Conservation (phyloP, 371 early-diverging fungal genomes). For the Mortierella sp. region DNA sequence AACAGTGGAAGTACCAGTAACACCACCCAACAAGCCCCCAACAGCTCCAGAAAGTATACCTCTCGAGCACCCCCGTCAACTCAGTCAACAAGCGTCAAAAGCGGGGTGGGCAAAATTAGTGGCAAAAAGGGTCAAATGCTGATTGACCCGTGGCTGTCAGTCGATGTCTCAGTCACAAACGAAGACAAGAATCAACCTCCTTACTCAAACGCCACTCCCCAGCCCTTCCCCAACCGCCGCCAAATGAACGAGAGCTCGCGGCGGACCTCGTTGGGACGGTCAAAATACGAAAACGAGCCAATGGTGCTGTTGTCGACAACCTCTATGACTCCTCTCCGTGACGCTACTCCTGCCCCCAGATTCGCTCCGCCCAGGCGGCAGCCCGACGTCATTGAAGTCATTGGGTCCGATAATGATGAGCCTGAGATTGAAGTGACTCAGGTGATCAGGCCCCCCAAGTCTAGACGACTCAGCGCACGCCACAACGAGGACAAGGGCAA, state of each 20-base stretch:
- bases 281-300: slow-evolving; percentile 34
- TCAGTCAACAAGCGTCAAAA: background rate
- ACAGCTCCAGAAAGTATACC: background rate
- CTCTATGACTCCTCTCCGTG: slow-evolving; percentile 13
- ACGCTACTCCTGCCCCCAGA: slow-evolving; percentile 17
- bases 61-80: slow-evolving; percentile 2
- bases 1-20: background rate
- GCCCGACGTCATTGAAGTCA: slow-evolving; percentile 18
- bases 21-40: background rate
- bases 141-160: slow-evolving; percentile 45
- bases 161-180: background rate
- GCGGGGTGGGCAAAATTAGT: slow-evolving; percentile 20
- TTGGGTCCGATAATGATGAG: slow-evolving; percentile 40
- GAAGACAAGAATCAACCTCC: slow-evolving; percentile 2
- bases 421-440: slow-evolving; percentile 9
- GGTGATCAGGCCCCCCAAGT: background rate
- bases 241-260: background rate
- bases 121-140: slow-evolving; percentile 42
- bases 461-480: background rate
- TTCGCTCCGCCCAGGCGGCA: slow-evolving; percentile 27
- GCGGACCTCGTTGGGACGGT: slow-evolving; percentile 1
- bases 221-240: background rate
- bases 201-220: background rate
- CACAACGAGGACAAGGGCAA: background rate
- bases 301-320: slow-evolving; percentile 35